These are phyloP conservation scores for Bretschneidera sinensis DNA, from an alignment of 345 rosid species.

Conservation along the genomic window DNA sequence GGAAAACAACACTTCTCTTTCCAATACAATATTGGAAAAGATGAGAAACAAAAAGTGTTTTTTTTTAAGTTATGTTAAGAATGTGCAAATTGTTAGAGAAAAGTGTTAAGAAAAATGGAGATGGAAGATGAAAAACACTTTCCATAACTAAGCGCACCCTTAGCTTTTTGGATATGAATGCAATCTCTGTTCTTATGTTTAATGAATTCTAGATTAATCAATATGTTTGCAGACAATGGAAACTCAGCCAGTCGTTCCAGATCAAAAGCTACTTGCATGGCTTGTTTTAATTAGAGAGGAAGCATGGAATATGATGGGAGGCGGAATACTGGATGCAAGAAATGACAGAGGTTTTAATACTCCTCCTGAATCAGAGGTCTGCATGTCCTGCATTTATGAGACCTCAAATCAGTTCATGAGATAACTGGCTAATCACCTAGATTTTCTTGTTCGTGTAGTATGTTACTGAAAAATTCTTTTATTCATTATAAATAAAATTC, in stretches of 20 bases:
- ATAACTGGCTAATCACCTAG: not conserved
- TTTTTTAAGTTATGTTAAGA: too few relatives aligned
- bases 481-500: not conserved
- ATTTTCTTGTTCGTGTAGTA: not conserved
- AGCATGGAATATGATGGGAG: slow-evolving; percentile 95
- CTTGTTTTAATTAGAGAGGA: slow-evolving; percentile 92
- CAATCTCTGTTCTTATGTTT: not conserved
- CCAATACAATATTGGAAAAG: too few relatives aligned
- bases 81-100: too few relatives aligned
- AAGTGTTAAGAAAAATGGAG: too few relatives aligned
- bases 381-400: slow-evolving; percentile 5
- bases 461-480: not conserved
- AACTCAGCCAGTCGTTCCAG: slow-evolving; percentile 77
- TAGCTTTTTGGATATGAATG: not conserved
- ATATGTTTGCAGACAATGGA: slow-evolving; percentile 72
- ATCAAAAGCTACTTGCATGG: slow-evolving; percentile 79
- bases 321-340: slow-evolving; percentile 91
- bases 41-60: too few relatives aligned
- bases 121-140: too few relatives aligned
- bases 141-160: too few relatives aligned
- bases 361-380: slow-evolving; percentile 90
- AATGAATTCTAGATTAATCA: not conserved
- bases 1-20: too few relatives aligned
- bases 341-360: slow-evolving; percentile 90
- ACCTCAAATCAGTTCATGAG: not conserved